Evolutionary conservation across 2,329 filamentous ascomycete species (phyloP).

Genomic region (Talaromyces marneffei): DNA sequence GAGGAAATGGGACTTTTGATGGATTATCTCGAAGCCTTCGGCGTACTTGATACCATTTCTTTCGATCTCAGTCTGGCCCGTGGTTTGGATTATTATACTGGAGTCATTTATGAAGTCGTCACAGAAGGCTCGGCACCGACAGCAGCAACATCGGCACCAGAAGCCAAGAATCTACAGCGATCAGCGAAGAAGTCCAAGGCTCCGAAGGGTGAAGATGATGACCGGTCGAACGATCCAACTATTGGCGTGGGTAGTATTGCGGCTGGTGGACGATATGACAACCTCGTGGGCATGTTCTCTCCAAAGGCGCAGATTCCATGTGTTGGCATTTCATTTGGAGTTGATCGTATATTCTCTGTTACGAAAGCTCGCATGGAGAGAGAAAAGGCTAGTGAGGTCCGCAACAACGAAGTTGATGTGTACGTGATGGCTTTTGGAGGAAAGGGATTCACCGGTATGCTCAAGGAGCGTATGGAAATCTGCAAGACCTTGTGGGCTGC

Average conservation of each 20-base stretch:
- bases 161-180: slow-evolving; percentile 29
- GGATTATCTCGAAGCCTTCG: slow-evolving; percentile 73
- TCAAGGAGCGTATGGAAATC: slow-evolving; percentile 79
- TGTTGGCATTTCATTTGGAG: slow-evolving; percentile 86
- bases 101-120: slow-evolving; percentile 83
- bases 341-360: slow-evolving; percentile 92
- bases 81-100: slow-evolving; percentile 89
- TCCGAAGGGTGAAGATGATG: slow-evolving; percentile 54
- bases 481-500: slow-evolving; percentile 74
- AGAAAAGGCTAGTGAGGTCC: slow-evolving; percentile 47
- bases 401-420: slow-evolving; percentile 75
- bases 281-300: slow-evolving; percentile 89
- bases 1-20: slow-evolving; percentile 76
- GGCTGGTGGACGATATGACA: slow-evolving; percentile 85
- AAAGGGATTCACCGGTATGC: slow-evolving; percentile 72
- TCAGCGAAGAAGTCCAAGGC: slow-evolving; percentile 42
- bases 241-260: slow-evolving; percentile 82
- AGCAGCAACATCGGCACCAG: slow-evolving; percentile 36
- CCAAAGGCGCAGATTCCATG: slow-evolving; percentile 82
- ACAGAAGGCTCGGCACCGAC: slow-evolving; percentile 68
- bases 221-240: slow-evolving; percentile 71
- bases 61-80: slow-evolving; percentile 88
- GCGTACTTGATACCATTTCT: slow-evolving; percentile 66
- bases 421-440: slow-evolving; percentile 94
- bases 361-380: slow-evolving; percentile 69